Evolutionary conservation across 1,139 yeast species (phyloP).

Genomic region (Groenewaldozyma sp.): DNA sequence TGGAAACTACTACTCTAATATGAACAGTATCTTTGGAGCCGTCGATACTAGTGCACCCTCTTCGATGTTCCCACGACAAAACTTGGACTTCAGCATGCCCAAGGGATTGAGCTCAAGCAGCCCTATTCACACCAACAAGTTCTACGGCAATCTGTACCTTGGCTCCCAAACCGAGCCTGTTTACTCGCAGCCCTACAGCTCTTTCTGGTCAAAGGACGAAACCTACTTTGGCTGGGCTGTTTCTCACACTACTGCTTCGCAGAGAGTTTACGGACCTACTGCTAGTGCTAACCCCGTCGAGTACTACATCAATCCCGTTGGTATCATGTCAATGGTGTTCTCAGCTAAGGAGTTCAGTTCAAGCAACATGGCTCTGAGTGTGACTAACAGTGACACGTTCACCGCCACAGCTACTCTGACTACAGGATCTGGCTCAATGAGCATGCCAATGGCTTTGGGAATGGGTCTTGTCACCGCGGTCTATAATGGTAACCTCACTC

Average conservation of each 20-base stretch:
- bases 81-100: constrained; percentile 41
- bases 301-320: constrained; percentile 49
- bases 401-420: constrained; percentile 47
- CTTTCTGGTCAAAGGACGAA: constrained; percentile 38
- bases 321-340: constrained; percentile 43
- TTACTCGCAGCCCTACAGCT: constrained; percentile 53
- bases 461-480: constrained; percentile 70
- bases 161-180: constrained; percentile 37
- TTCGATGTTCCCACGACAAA: constrained; percentile 39
- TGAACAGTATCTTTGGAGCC: constrained; percentile 39
- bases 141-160: constrained; percentile 54
- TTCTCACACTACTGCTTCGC: constrained; percentile 42
- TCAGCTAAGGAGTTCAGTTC: constrained; percentile 44
- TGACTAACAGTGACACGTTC: constrained; percentile 45
- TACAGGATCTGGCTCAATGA: constrained; percentile 26
- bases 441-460: constrained; percentile 50
- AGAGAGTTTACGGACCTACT: constrained; percentile 36
- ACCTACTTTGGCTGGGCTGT: constrained; percentile 50
- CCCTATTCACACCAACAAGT: constrained; percentile 56
- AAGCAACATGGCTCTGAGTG: constrained; percentile 33
- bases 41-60: constrained; percentile 44
- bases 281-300: constrained; percentile 29
- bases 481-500: constrained; percentile 47
- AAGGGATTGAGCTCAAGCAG: constrained; percentile 37
- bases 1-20: constrained; percentile 19